These are phyloP conservation scores for Trametopsis cervina DNA, from an alignment of 768 basidiomycete species.

Conservation along the genomic window DNA sequence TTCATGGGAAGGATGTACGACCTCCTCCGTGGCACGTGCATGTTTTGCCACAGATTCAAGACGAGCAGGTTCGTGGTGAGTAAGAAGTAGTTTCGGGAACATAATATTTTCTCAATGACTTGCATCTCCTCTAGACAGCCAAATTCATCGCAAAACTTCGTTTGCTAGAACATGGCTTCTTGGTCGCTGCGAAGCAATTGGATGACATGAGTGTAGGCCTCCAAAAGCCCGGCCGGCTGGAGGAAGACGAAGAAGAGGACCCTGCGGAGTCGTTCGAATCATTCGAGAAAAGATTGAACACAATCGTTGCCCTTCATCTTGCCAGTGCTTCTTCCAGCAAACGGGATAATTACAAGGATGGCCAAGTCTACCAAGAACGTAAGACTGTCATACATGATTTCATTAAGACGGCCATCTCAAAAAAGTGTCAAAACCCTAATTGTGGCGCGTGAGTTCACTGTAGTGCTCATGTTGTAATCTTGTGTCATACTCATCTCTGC, in stretches of 20 bases:
- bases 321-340: slow-evolving; percentile 41
- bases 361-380: slow-evolving; percentile 78
- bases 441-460: slow-evolving; percentile 64
- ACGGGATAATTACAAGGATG: slow-evolving; percentile 86
- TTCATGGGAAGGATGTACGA: slow-evolving; percentile 91
- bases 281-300: slow-evolving; percentile 55
- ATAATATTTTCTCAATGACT: background rate
- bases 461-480: background rate
- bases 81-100: slow-evolving; percentile 11
- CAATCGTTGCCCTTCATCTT: slow-evolving; percentile 54
- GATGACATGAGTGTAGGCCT: slow-evolving; percentile 55
- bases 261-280: slow-evolving; percentile 52
- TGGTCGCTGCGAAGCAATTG: slow-evolving; percentile 72
- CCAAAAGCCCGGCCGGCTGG: slow-evolving; percentile 24
- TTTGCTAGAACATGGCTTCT: slow-evolving; percentile 82
- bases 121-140: slow-evolving; percentile 43
- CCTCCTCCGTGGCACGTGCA: slow-evolving; percentile 78
- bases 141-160: slow-evolving; percentile 85
- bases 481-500: background rate
- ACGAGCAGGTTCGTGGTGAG: slow-evolving; percentile 64
- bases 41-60: slow-evolving; percentile 95
- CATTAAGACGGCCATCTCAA: slow-evolving; percentile 55
- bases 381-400: slow-evolving; percentile 82
- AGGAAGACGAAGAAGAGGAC: slow-evolving; percentile 35
- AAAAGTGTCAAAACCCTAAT: slow-evolving; percentile 67